Percentiles rank a stretch among this genome's conserved stretches.
These are phyloP conservation scores for Mycena alexandri DNA, from an alignment of 768 basidiomycete species.

Conservation along the genomic window DNA sequence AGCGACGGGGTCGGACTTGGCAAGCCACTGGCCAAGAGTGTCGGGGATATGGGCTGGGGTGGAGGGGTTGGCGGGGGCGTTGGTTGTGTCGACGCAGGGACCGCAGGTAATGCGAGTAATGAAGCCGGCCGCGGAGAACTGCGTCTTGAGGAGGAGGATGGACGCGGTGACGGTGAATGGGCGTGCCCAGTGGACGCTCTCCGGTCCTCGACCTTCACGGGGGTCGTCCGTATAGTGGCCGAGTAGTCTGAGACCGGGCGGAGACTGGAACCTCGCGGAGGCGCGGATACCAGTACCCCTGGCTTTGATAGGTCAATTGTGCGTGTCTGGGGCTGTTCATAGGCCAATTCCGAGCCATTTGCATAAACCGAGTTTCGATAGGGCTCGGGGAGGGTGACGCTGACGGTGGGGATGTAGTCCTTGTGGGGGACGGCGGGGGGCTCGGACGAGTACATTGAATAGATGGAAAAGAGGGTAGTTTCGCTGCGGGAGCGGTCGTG, in stretches of 20 bases:
- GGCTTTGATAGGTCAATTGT: constrained; percentile 38
- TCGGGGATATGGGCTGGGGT: constrained; percentile 30
- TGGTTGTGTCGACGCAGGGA: constrained; percentile 15
- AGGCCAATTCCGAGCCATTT: constrained; percentile 48
- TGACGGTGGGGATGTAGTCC: constrained; percentile 48
- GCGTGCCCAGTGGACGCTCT: constrained; percentile 47
- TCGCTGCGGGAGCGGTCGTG: constrained; percentile 71
- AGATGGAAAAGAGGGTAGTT: constrained; percentile 85
- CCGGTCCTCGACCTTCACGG: constrained; percentile 47
- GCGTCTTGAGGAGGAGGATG: constrained; percentile 35
- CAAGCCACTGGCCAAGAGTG: constrained; percentile 31
- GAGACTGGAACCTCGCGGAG: constrained; percentile 33
- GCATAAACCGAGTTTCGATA: constrained; percentile 44
- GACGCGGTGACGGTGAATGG: constrained; percentile 33
- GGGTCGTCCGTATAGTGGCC: constrained; percentile 19
- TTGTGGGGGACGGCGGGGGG: constrained; percentile 33
- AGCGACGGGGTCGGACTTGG: constrained; percentile 45
- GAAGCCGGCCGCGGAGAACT: constrained; percentile 33
- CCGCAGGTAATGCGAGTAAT: constrained; percentile 25
- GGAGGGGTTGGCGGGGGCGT: constrained; percentile 37
- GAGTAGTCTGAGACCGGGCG: constrained; percentile 35
- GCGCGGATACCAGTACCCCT: constrained; percentile 30
- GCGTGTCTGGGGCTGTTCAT: constrained; percentile 42
- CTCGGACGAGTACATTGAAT: constrained; percentile 80
- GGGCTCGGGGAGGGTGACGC: constrained; percentile 47